Conservation (phyloP, 306 rosid species). For the Quercus wislizeni region DNA sequence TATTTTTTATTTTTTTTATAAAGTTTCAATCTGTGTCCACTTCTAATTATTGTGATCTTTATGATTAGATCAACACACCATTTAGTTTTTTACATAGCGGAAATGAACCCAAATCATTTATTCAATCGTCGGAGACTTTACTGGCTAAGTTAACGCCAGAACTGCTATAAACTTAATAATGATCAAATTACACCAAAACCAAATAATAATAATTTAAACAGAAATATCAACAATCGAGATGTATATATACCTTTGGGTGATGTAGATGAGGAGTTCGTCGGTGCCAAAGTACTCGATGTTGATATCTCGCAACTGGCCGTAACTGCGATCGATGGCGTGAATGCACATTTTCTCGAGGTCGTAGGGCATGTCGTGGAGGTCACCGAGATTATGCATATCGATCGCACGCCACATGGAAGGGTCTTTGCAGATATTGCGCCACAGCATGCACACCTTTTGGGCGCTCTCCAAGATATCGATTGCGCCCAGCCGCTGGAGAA, state of each 20-base stretch:
- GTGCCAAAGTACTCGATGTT: slow-evolving; percentile 35
- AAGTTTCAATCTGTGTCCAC: too few relatives aligned
- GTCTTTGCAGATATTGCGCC: slow-evolving; percentile 55
- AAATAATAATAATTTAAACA: too few relatives aligned
- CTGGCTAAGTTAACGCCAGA: too few relatives aligned
- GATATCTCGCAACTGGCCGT: slow-evolving; percentile 40
- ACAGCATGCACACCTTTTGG: slow-evolving; percentile 44
- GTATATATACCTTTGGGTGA: slow-evolving; percentile 35
- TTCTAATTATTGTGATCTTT: too few relatives aligned
- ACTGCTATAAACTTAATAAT: too few relatives aligned
- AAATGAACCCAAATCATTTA: too few relatives aligned
- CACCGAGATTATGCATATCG: slow-evolving; percentile 28
- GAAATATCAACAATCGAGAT: too few relatives aligned
- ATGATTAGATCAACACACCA: too few relatives aligned
- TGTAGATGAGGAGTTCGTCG: slow-evolving; percentile 40
- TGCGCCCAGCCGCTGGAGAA: slow-evolving; percentile 42
- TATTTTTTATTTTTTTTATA: too few relatives aligned
- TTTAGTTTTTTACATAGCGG: rapidly evolving
- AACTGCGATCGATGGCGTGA: slow-evolving; percentile 47
- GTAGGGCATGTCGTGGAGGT: background rate
- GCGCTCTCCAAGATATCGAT: slow-evolving; percentile 35
- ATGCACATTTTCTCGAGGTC: slow-evolving; percentile 36
- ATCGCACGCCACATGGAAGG: slow-evolving; percentile 53
- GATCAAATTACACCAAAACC: too few relatives aligned
- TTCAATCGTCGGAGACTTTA: rapidly evolving